A percentile compares a stretch with the other conserved stretches of the same genome.
phyloP scores from a whole-genome alignment of 2,329 filamentous ascomycete genomes.

The Microsporum canis region DNA sequence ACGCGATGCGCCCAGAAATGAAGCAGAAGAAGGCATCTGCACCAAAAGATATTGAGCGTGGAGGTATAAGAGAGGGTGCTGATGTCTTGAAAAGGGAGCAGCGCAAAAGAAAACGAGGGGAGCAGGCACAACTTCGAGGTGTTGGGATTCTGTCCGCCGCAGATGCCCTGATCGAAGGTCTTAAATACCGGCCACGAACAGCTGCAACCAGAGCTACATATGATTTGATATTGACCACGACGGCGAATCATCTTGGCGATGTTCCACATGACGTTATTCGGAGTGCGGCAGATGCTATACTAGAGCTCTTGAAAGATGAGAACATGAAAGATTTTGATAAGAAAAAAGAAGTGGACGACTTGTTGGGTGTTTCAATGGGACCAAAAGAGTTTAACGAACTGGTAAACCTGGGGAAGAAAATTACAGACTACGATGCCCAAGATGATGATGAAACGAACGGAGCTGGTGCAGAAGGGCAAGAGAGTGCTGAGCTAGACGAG shows the following conservation, averaged over 20 bases:
- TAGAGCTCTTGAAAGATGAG: slow-evolving; percentile 91
- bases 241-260: slow-evolving; percentile 79
- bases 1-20: slow-evolving; percentile 65
- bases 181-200: slow-evolving; percentile 84
- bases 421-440: slow-evolving; percentile 94
- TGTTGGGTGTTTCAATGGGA: slow-evolving; percentile 69
- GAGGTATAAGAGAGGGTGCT: slow-evolving; percentile 64
- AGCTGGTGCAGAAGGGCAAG: slow-evolving; percentile 55
- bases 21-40: slow-evolving; percentile 65
- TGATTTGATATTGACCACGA: slow-evolving; percentile 84
- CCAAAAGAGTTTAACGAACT: slow-evolving; percentile 94
- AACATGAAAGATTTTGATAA: slow-evolving; percentile 95
- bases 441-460: slow-evolving; percentile 79
- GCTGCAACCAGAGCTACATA: slow-evolving; percentile 85
- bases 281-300: slow-evolving; percentile 81
- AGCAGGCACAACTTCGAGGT: slow-evolving; percentile 57
- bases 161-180: slow-evolving; percentile 79
- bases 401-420: slow-evolving; percentile 94
- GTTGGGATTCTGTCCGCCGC: slow-evolving; percentile 71
- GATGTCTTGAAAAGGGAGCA: slow-evolving; percentile 76
- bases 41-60: slow-evolving; percentile 60
- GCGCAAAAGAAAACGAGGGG: slow-evolving; percentile 69
- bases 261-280: slow-evolving; percentile 83
- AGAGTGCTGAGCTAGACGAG: slow-evolving; percentile 72
- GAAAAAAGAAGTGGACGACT: slow-evolving; percentile 93